These are phyloP conservation scores for Jimgerdemannia lactiflua DNA, from an alignment of 192 early-diverging fungal species.

Conservation along the genomic window DNA sequence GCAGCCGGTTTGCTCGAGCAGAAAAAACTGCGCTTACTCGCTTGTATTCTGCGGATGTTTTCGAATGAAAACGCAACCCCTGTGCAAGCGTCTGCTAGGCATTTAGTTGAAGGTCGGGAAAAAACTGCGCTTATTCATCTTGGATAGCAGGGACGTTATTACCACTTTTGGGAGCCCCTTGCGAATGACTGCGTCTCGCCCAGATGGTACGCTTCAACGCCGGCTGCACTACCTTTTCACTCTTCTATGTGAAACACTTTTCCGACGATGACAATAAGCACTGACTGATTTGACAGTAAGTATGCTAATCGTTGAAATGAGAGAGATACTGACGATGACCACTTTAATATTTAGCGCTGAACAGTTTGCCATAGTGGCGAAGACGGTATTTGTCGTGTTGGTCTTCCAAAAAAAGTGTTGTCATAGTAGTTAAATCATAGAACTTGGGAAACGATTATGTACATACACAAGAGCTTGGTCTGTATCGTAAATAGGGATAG, in stretches of 20 bases:
- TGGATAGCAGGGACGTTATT: constrained; percentile 12
- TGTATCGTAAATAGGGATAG: not conserved
- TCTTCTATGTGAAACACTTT: constrained; percentile 7
- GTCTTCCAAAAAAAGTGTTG: not conserved
- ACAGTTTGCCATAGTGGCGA: not conserved
- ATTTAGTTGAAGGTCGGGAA: constrained; percentile 18
- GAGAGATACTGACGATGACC: not conserved
- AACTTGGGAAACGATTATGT: not conserved
- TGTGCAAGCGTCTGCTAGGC: constrained; percentile 22
- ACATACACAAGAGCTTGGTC: not conserved
- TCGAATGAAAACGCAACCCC: constrained; percentile 15
- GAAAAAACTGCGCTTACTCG: constrained; percentile 19
- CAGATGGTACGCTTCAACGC: constrained; percentile 22
- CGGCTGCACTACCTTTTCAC: constrained; percentile 6
- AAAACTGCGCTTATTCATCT: constrained; percentile 13
- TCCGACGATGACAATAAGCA: not conserved
- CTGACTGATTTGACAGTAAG: not conserved
- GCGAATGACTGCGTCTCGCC: constrained; percentile 6
- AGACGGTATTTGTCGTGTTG: not conserved
- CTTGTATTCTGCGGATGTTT: constrained; percentile 21
- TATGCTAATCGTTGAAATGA: not conserved
- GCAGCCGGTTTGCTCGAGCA: constrained; percentile 16
- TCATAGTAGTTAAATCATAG: not conserved
- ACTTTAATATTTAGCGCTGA: not conserved
- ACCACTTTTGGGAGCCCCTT: constrained; percentile 12